Percentiles rank a stretch among this genome's conserved stretches.
Evolutionary conservation across 192 early-diverging fungal species (phyloP).

Genomic region (Entomortierella beljakovae): DNA sequence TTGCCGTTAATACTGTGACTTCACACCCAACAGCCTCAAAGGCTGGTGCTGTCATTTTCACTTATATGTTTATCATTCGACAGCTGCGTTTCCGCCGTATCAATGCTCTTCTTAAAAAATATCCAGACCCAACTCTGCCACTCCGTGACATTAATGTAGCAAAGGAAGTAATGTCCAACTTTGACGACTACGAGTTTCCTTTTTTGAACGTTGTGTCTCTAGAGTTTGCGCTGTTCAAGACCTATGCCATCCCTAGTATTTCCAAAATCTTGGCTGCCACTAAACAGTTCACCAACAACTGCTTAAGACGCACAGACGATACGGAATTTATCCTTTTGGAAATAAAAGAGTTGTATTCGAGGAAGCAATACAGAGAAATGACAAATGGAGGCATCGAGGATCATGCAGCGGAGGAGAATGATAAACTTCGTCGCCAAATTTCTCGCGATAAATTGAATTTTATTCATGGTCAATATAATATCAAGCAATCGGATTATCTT

Average conservation of each 20-base stretch:
- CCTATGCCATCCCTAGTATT: constrained; percentile 57
- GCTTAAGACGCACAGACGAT: constrained; percentile 52
- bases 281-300: constrained; percentile 21
- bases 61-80: constrained; percentile 48
- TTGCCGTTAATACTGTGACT: constrained; percentile 59
- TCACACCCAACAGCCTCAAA: constrained; percentile 55
- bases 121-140: constrained; percentile 54
- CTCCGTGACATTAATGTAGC: constrained; percentile 39
- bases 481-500: constrained; percentile 58
- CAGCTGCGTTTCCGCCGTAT: constrained; percentile 48
- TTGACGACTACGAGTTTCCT: constrained; percentile 51
- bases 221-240: constrained; percentile 61
- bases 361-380: constrained; percentile 25
- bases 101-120: constrained; percentile 39
- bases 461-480: constrained; percentile 60
- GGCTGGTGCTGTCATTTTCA: constrained; percentile 36
- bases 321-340: constrained; percentile 51
- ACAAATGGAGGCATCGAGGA: constrained; percentile 22
- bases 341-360: constrained; percentile 41
- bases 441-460: constrained; percentile 56
- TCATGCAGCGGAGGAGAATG: constrained; percentile 17
- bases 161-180: constrained; percentile 22
- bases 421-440: constrained; percentile 2
- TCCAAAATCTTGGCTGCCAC: constrained; percentile 54
- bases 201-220: constrained; percentile 33